phyloP scores from a whole-genome alignment of 352 stramenopile species.

The Pythium utonaiense region DNA sequence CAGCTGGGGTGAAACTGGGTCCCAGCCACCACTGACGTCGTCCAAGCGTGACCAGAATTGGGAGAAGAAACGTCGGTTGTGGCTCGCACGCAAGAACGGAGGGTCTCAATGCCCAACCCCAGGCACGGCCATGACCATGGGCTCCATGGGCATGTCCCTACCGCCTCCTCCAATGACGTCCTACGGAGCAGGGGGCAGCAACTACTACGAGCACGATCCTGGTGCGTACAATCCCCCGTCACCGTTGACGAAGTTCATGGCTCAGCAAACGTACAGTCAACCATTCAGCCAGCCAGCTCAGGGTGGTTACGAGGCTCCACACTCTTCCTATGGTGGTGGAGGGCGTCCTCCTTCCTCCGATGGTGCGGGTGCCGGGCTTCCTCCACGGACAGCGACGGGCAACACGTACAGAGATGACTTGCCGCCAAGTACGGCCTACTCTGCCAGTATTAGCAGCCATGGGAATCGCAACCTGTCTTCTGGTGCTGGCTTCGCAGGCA shows the following conservation, averaged over 20 bases:
- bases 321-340: background rate
- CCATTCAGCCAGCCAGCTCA: background rate
- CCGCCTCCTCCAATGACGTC: constrained; percentile 16
- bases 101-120: constrained; percentile 1
- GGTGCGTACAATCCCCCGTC: constrained; percentile 37
- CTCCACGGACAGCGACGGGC: constrained; percentile 5
- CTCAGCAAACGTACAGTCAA: constrained; percentile 40
- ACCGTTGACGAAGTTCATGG: constrained; percentile 70
- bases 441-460: background rate
- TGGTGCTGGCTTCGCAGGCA: background rate
- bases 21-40: constrained; percentile 64
- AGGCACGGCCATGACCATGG: constrained; percentile 14
- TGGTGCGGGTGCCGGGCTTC: background rate
- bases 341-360: constrained; percentile 3
- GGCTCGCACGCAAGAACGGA: constrained; percentile 54
- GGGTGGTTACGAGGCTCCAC: background rate
- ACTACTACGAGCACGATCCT: constrained; percentile 14
- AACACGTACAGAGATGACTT: constrained; percentile 10
- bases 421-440: constrained; percentile 1
- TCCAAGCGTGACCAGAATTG: constrained; percentile 81
- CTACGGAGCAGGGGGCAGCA: background rate
- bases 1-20: constrained; percentile 32
- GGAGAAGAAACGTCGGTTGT: constrained; percentile 71
- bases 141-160: constrained; percentile 1
- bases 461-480: constrained; percentile 4